Evolutionary conservation across 805 yeast species (phyloP), one percentile per base, ranked within the genome.

Genomic region (Candida namnaoensis): DNA sequence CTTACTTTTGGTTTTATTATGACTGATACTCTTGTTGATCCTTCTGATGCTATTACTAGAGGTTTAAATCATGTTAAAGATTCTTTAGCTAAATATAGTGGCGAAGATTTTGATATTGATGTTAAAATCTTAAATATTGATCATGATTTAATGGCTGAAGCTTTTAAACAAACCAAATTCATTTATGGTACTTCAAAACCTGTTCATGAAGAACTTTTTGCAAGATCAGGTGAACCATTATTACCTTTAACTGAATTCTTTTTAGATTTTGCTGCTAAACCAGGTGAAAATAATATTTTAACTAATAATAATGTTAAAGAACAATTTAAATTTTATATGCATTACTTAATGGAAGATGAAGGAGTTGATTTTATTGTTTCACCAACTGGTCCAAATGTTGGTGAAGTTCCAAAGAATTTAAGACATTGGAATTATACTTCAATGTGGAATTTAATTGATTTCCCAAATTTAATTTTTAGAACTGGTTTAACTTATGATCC

Each of bases 351-450:
- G 54, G 68, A 73, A 44, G 64, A 76, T 35, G 68, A 76, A 52
- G 70, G 71, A 38, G 65, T 82, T 36, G 91, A 84, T 54, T 75
- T 82, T 56, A 71, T 84, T 45, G 60, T 84, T 38, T 70, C 80
- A 43, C 90, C 91, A 41, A 70, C 79, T 7, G 76, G 76, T 56
- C 74, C 75, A 44, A 81, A 82, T 49, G 83, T 81, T 41, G 87
- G 91, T 5, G 87, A 88, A 23, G 69, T 71, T 37, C 76, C 82
- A 36, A 76, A 74, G 40, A 69, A 74, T 47, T 72, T 83, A 7
- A 76, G 70, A 54, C 82, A 81, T 60, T 85, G 93, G 90, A 81
- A 87, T 14, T 85, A 85, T 68, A 80, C 90, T 10, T 66, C 88
- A 4, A 70, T 82, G 52, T 85, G 76, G 72, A 84, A 84, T 61